phyloP scores from a whole-genome alignment of 2,329 filamentous ascomycete genomes.

The Botrytis squamosa region DNA sequence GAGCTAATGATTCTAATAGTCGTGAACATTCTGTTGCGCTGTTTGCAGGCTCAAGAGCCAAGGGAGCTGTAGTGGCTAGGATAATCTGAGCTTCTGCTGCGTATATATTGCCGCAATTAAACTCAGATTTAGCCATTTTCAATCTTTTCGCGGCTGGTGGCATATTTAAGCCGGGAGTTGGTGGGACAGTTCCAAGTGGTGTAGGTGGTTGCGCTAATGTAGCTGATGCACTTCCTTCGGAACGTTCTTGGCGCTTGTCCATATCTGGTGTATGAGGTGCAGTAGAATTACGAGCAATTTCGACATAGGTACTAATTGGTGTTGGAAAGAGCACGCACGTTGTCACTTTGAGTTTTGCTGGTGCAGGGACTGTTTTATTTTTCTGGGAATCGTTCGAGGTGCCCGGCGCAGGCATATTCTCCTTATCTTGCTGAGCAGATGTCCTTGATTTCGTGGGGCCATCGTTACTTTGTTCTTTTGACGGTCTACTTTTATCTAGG shows the following conservation, averaged over 20 bases:
- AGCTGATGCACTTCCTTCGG: constrained; percentile 43
- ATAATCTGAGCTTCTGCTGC: constrained; percentile 76
- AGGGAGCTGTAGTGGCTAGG: constrained; percentile 67
- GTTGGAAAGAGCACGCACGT: constrained; percentile 88
- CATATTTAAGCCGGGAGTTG: constrained; percentile 58
- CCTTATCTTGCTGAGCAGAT: constrained; percentile 52
- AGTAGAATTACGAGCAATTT: constrained; percentile 65
- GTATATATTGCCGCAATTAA: constrained; percentile 72
- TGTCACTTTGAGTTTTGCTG: constrained; percentile 62
- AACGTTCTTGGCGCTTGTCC: constrained; percentile 44
- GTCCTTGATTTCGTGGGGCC: constrained; percentile 33
- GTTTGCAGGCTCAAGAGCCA: constrained; percentile 75
- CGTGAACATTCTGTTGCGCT: constrained; percentile 66
- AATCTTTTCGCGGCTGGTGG: constrained; percentile 62
- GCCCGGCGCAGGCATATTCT: constrained; percentile 55
- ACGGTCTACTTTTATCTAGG: constrained; percentile 36
- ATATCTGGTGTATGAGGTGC: constrained; percentile 57
- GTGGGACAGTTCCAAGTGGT: constrained; percentile 61
- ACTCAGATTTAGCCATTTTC: constrained; percentile 70
- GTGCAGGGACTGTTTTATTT: constrained; percentile 41
- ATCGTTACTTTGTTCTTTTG: constrained; percentile 38
- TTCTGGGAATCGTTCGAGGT: constrained; percentile 49
- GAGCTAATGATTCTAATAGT: constrained; percentile 68
- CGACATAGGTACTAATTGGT: constrained; percentile 68
- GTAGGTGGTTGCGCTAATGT: constrained; percentile 53